Evolutionary conservation across 2,329 filamentous ascomycete genomes (phyloP).

Genomic region (Xylaria sp.): DNA sequence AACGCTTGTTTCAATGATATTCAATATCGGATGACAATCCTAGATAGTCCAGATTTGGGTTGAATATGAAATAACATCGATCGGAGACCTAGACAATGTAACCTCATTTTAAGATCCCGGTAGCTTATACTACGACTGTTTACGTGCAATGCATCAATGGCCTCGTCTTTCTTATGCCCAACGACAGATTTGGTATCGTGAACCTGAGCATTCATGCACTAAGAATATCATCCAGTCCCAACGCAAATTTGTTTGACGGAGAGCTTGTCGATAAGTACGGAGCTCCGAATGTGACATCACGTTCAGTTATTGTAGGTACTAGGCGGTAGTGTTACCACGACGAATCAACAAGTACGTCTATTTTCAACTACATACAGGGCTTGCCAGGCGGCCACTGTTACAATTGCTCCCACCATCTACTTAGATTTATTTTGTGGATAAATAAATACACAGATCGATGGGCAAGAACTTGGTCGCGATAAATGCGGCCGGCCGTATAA

Average conservation of each 20-base stretch:
- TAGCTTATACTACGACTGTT: conserved; percentile 1
- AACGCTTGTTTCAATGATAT: conserved; percentile 29
- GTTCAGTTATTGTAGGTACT: background rate
- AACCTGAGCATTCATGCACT: conserved; percentile 4
- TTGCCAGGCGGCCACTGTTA: conserved; percentile 13
- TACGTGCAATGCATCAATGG: conserved; percentile 3
- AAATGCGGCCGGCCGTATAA: conserved; percentile 25
- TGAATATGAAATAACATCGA: conserved; percentile 18
- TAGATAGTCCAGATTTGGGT: background rate
- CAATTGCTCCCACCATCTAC: conserved; percentile 15
- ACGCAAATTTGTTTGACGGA: conserved; percentile 8
- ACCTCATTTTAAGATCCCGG: conserved; percentile 26
- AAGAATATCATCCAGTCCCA: background rate
- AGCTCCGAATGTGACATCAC: background rate
- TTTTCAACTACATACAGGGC: background rate
- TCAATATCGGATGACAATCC: conserved; percentile 31
- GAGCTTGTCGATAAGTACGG: conserved; percentile 9
- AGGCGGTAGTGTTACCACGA: background rate
- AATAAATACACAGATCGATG: conserved; percentile 11
- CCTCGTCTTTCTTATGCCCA: conserved; percentile 8
- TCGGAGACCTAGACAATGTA: conserved; percentile 25
- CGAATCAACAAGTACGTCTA: background rate
- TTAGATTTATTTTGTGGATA: conserved; percentile 1
- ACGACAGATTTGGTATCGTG: conserved; percentile 10
- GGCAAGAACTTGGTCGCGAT: conserved; percentile 19